Evolutionary conservation across 2,329 filamentous ascomycete species (phyloP), one percentile per base, ranked within the genome.

Genomic region (Hirsutella rhossiliensis): DNA sequence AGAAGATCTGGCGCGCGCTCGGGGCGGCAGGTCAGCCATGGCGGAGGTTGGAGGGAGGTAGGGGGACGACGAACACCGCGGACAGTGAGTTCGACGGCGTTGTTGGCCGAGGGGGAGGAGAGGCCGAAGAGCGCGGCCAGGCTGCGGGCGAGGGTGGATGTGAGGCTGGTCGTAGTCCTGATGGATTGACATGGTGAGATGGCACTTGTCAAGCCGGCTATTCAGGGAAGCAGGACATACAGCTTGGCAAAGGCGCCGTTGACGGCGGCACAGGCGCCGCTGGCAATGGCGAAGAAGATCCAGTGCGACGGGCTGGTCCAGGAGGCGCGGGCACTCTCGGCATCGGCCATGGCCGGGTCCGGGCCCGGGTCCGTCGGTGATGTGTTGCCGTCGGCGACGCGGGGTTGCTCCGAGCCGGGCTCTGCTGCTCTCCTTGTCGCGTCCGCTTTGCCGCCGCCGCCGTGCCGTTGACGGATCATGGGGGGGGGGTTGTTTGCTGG

Each of bases 221-320:
- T 27, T 2, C 15, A 17, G 32, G 4, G 13, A 19, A 38, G 11
- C n/a, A 23, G n/a, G 27, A 31, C 44, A 3, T 65, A 86, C 82
- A 92, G 67, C 64, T 90, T 92, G 1, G 86, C 86, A 67, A 90
- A 88, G 5, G 86, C 80, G 47, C 85, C 85, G 54, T 92, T 92
- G 52, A 85, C 81, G 19, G 85, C 84, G 29, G 86, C 86, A 56
- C 84, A 89, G 43, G 76, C 79, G 48, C 86, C 86, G 56, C 82
- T 87, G 41, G 81, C 77, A 37, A 89, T 60, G 37, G 86, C 83
- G 49, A 84, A 73, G 42, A 81, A 64, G 48, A 90, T 73, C 80
- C 80, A 84, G 50, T 74, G 71, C 28, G 58, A 52, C 12, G 55
- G 56, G 32, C 28, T 3, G 23, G 6, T 5, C 23, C 23, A 6